Evolutionary conservation across 1,284 basidiomycete genomes (phyloP), one percentile per base, ranked within the genome.

Genomic region (Puccinia polysora): DNA sequence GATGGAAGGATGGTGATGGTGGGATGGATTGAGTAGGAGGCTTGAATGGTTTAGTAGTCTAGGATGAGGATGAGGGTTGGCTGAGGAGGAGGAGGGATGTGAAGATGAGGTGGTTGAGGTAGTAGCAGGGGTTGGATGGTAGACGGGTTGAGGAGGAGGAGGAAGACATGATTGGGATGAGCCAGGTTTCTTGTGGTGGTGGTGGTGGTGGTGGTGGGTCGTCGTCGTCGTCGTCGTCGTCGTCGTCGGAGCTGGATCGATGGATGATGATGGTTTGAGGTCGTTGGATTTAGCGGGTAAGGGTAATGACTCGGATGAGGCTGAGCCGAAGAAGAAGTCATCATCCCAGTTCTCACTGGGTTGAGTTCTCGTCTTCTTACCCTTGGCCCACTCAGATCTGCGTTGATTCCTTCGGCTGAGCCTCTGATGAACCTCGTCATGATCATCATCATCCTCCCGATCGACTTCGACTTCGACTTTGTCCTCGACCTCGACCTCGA

Each of bases 301-400:
- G 25, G 63, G 36, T 10, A 34, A 34, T 15, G 47, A 63, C 32
- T 63, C 58, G 30, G 28, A 47, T 12, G 69, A 72, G 34, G 23
- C 36, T 20, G 69, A 72, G 12, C 60, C 59, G 20, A 72, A 72
- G 3, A 72, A 52, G 60, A 72, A 72, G 40, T 72, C 69, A 56
- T 72, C 50, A 43, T 72, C 69, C 69, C 69, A 72, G n/a, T 72
- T 72, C 34, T 72, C 69, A 36, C 69, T 72, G 20, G 69, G 50
- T 56, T 72, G 58, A 38, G 68, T 32, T 62, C 68, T 60, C 3
- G 58, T 59, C 15, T 23, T 20, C 53, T 70, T 70, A 1, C 68
- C 68, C 47, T 53, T 62, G 50, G 58, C 68, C 68, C 68, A 70
- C 2, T 70, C 68, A 15, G 58, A 38, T 40, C 68, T 23, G 20